Conservation (phyloP, 2,329 filamentous ascomycete genomes). For the Fusarium sp. region DNA sequence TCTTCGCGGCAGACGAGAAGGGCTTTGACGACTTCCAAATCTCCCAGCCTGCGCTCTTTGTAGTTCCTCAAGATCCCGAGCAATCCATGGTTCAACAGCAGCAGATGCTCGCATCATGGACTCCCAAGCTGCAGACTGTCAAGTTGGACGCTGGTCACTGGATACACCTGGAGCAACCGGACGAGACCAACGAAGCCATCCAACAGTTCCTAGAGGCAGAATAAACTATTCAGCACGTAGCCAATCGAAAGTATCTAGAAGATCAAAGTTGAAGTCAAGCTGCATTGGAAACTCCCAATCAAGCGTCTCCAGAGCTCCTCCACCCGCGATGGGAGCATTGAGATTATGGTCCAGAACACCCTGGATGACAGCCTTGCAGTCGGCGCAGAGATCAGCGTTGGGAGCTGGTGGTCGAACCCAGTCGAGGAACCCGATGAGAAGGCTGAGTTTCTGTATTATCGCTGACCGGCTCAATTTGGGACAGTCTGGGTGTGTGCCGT, state of each 20-base stretch:
- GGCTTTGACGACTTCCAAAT: conserved; percentile 31
- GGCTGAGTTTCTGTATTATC: conserved; percentile 64
- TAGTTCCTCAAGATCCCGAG: conserved; percentile 32
- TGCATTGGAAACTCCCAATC: conserved; percentile 52
- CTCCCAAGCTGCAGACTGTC: conserved; percentile 51
- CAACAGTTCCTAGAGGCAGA: conserved; percentile 26
- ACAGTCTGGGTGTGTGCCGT: conserved; percentile 48
- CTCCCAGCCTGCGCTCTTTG: conserved; percentile 38
- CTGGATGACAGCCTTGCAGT: conserved; percentile 62
- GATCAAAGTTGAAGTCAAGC: conserved; percentile 58
- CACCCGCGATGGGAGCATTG: conserved; percentile 50
- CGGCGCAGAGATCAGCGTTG: conserved; percentile 60
- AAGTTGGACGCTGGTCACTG: conserved; percentile 51
- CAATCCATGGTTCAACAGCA: conserved; percentile 37
- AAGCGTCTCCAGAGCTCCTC: conserved; percentile 40
- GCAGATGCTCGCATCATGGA: conserved; percentile 45
- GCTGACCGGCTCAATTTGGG: conserved; percentile 57
- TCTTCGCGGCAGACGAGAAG: conserved; percentile 42
- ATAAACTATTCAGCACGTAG: conserved; percentile 42
- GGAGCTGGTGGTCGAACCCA: conserved; percentile 62
- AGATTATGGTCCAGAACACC: conserved; percentile 63
- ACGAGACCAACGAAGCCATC: conserved; percentile 41
- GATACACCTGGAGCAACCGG: conserved; percentile 46
- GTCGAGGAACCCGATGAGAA: conserved; percentile 63
- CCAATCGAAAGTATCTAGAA: conserved; percentile 64